These are phyloP conservation scores for Fraxinus greggii DNA, from an alignment of 305 asterid species.

Conservation along the genomic window DNA sequence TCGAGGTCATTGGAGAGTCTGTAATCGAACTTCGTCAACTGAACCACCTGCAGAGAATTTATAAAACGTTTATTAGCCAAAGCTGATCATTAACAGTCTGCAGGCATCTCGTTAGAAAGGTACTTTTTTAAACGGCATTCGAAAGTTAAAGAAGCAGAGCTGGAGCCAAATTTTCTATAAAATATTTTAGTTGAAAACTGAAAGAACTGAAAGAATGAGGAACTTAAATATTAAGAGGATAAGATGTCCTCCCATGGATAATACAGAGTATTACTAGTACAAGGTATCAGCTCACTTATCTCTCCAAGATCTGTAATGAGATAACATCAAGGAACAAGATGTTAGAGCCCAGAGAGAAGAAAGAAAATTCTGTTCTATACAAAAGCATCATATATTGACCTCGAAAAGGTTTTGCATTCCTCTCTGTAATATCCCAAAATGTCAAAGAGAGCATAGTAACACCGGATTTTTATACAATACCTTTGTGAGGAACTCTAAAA, in stretches of 20 bases:
- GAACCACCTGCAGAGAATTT: slow-evolving; percentile 78
- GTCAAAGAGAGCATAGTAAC: neutral
- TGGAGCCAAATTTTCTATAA: neutral
- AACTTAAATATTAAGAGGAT: neutral
- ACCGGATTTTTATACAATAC: neutral
- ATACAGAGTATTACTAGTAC: neutral
- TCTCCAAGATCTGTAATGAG: neutral
- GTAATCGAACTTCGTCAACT: slow-evolving; percentile 97
- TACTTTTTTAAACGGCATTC: slow-evolving; percentile 4
- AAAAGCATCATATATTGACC: neutral
- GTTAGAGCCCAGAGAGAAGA: neutral
- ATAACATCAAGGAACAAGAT: neutral
- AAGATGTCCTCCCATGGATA: neutral
- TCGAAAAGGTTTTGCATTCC: neutral
- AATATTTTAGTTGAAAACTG: neutral
- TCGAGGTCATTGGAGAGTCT: slow-evolving; percentile 89
- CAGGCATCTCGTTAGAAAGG: slow-evolving; percentile 11
- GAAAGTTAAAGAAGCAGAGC: slow-evolving; percentile 13
- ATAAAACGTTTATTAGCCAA: slow-evolving; percentile 21
- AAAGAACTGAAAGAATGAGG: neutral
- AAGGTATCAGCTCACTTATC: neutral
- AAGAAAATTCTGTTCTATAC: neutral
- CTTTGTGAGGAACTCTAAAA: slow-evolving; percentile 9
- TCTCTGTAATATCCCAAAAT: neutral
- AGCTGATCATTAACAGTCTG: slow-evolving; percentile 14